Evolutionary conservation across 805 yeast species (phyloP).

Genomic region (Suhomyces kilbournensis): DNA sequence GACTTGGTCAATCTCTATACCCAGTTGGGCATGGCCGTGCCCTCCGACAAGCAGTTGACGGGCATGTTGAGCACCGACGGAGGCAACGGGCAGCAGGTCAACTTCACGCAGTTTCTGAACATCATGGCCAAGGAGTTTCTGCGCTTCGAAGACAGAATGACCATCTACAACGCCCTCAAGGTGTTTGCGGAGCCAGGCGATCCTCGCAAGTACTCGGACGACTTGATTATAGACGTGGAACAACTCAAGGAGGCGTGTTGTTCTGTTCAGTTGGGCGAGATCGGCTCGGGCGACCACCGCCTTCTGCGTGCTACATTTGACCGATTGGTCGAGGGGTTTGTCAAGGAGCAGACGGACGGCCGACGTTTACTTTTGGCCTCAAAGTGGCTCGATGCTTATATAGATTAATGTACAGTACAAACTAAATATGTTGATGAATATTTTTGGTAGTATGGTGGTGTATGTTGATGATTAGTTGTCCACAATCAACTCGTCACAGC

Average conservation of each 20-base stretch:
- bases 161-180: conserved; percentile 55
- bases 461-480: conserved; percentile 40
- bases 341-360: conserved; percentile 55
- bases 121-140: conserved; percentile 56
- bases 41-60: conserved; percentile 41
- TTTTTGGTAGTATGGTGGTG: too few relatives aligned
- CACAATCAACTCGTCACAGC: conserved; percentile 93
- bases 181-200: conserved; percentile 43
- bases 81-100: conserved; percentile 35
- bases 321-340: conserved; percentile 52
- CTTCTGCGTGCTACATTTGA: conserved; percentile 45
- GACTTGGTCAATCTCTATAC: conserved; percentile 57
- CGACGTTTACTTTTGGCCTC: conserved; percentile 57
- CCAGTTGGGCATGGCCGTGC: conserved; percentile 48
- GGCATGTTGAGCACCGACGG: conserved; percentile 45
- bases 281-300: conserved; percentile 47
- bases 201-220: conserved; percentile 21
- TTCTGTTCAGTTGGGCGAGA: conserved; percentile 43
- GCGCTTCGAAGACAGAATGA: conserved; percentile 49
- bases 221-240: conserved; percentile 45
- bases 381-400: conserved; percentile 57
- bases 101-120: conserved; percentile 65
- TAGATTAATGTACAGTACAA: conserved; percentile 28
- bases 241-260: conserved; percentile 49
- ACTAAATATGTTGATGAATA: too few relatives aligned